A percentile compares a stretch with the other conserved stretches of the same genome.
Evolutionary conservation across 1,139 yeast genomes (phyloP).

Genomic region (Candida anutae): DNA sequence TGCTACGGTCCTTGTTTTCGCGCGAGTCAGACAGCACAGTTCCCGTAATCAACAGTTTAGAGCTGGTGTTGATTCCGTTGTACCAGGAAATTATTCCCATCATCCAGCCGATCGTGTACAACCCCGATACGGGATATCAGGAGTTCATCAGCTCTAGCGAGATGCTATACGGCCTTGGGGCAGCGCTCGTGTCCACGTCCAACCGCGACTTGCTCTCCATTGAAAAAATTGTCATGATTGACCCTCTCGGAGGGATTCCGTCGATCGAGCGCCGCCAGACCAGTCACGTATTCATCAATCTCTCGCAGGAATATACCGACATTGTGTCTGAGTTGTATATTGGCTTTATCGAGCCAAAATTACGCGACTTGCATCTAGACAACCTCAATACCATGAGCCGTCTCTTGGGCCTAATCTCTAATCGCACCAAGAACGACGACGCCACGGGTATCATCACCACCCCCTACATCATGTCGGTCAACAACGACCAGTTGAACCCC

Average conservation of each 20-base stretch:
- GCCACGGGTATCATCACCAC: constrained; percentile 39
- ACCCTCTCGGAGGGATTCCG: constrained; percentile 84
- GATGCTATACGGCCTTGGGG: constrained; percentile 20
- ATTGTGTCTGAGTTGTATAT: constrained; percentile 55
- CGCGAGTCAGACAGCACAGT: constrained; percentile 4
- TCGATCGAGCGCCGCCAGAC: constrained; percentile 73
- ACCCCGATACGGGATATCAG: constrained; percentile 23
- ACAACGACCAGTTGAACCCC: constrained; percentile 57
- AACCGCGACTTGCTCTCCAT: constrained; percentile 39
- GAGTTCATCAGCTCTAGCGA: constrained; percentile 27
- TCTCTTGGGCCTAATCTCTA: constrained; percentile 23
- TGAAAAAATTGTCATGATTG: constrained; percentile 76
- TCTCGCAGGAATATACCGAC: constrained; percentile 72
- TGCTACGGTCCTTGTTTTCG: constrained; percentile 23
- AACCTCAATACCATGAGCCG: constrained; percentile 51
- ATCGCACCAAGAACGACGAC: constrained; percentile 27
- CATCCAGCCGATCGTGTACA: constrained; percentile 50
- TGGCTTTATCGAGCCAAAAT: constrained; percentile 39
- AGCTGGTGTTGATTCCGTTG: constrained; percentile 32
- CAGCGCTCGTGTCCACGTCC: constrained; percentile 13
- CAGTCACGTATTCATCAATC: constrained; percentile 81
- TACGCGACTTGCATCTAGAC: constrained; percentile 43
- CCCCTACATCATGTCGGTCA: constrained; percentile 37
- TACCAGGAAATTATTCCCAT: constrained; percentile 50
- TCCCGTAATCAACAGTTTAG: constrained; percentile 18